Base-by-base conservation (phyloP, 208 protist species). In the Borovskyia barvae region DNA sequence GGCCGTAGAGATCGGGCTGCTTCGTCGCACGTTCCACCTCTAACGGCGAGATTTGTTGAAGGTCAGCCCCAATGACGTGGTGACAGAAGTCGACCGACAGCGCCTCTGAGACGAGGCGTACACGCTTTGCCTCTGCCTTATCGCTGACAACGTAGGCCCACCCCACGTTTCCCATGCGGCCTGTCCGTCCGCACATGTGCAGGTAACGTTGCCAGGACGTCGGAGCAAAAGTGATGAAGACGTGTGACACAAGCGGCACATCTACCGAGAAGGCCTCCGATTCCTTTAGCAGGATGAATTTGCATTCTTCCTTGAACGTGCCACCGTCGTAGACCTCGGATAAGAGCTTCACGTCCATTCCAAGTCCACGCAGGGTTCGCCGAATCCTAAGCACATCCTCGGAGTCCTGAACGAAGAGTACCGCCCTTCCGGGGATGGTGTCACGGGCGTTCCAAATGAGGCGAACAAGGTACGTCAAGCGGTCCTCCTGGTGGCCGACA, bases 101-200 rank as follows among this genome's bases (percentile, higher is more conserved):
- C 19, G 82, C 82, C 37, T 85, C 67, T 7, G 75, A 82, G 7
- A 91, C 67, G 15, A 77, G 57, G 1, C 87, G 80, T 2, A 94
- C 69, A 29, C 15, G 19, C 46, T 72, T 77, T 3, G 87, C 78
- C 3, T 83, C 72, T 8, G 67, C 67, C 55, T 85, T 80, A 50
- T 91, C 83, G 7, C 63, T 60, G 14, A 94, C 59, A n/a, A 72
- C 77, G 72, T 87, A 92, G 3, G 84, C 87, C 85, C 87, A 94
- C 14, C 87, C 87, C n/a, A 90, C 67, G 64, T 87, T 92, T 45
- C 84, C 83, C 15, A 91, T 62, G 1, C 82, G 73, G 5, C 80
- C 82, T 9, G 77, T 82, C 26, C 84, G 80, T 8, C 86, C 82
- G 47, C 82, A 88, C 87, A 94, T 91, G 68, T 94, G 87, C 61